These are phyloP conservation scores for Zygosaccharomyces rouxii DNA, from an alignment of 805 yeast genomes.

Conservation along the genomic window DNA sequence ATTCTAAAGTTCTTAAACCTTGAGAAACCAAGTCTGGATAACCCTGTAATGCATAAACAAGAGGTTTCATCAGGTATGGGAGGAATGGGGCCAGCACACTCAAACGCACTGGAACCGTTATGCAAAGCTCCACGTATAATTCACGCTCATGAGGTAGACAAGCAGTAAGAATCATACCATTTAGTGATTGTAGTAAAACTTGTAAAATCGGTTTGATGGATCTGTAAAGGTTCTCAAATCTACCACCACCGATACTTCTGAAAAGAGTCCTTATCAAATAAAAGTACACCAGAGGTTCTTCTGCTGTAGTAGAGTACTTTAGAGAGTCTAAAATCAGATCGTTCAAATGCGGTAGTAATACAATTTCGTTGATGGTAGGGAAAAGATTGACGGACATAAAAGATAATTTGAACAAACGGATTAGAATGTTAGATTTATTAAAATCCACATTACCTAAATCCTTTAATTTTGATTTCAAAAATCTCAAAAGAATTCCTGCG, in stretches of 20 bases:
- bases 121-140: conserved; percentile 87
- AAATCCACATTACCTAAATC: conserved; percentile 79
- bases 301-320: conserved; percentile 73
- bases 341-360: conserved; percentile 82
- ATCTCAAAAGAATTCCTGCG: conserved; percentile 75
- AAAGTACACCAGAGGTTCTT: conserved; percentile 87
- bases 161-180: conserved; percentile 76
- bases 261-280: conserved; percentile 83
- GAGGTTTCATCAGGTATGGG: conserved; percentile 81
- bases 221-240: conserved; percentile 88
- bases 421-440: conserved; percentile 71
- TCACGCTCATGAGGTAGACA: conserved; percentile 88
- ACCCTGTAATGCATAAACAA: conserved; percentile 86
- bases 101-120: conserved; percentile 92
- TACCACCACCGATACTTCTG: conserved; percentile 94
- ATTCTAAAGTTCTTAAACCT: conserved; percentile 88
- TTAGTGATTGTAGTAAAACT: conserved; percentile 77
- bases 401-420: conserved; percentile 83
- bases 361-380: conserved; percentile 82
- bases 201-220: conserved; percentile 90
- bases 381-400: conserved; percentile 94
- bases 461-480: conserved; percentile 65
- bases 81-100: conserved; percentile 92
- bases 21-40: conserved; percentile 89
- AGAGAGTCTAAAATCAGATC: conserved; percentile 76